A percentile compares a stretch with the other conserved stretches of the same genome.
These are phyloP conservation scores for Colletotrichum nymphaeae DNA, from an alignment of 2,329 filamentous ascomycete genomes.

Conservation along the genomic window DNA sequence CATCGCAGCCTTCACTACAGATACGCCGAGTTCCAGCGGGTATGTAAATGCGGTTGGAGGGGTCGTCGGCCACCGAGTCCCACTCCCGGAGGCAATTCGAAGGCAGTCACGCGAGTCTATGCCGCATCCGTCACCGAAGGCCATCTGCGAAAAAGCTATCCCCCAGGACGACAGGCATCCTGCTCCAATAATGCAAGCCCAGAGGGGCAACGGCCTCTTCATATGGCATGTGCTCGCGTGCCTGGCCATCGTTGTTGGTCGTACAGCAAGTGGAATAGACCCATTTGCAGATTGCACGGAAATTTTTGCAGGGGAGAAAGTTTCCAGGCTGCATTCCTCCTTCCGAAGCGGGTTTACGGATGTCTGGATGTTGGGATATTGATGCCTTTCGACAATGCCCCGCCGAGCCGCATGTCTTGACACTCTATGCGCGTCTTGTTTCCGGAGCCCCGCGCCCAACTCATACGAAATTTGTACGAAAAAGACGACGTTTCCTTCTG, in stretches of 20 bases:
- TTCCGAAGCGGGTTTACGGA: constrained; percentile 4
- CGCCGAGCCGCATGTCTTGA: neutral
- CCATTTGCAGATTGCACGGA: neutral
- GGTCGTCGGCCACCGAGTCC: constrained; percentile 10
- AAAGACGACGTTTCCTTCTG: neutral
- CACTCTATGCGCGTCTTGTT: neutral
- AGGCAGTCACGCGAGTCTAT: constrained; percentile 21
- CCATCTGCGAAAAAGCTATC: neutral
- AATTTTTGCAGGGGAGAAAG: neutral
- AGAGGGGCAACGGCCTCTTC: neutral
- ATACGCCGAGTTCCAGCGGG: neutral
- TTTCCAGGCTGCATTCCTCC: neutral
- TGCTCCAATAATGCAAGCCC: neutral
- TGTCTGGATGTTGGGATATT: neutral
- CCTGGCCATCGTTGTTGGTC: neutral
- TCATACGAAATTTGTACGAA: neutral
- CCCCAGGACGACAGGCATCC: neutral
- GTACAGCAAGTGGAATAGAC: neutral
- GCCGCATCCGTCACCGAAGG: constrained; percentile 22
- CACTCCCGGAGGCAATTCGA: constrained; percentile 5
- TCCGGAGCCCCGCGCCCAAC: neutral
- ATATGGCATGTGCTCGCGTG: constrained; percentile 19
- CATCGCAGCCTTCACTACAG: neutral
- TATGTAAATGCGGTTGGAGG: constrained; percentile 7
- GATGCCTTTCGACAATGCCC: constrained; percentile 7